These are phyloP conservation scores for Fusarium nygamai DNA, from an alignment of 2,329 filamentous ascomycete genomes.

Conservation along the genomic window DNA sequence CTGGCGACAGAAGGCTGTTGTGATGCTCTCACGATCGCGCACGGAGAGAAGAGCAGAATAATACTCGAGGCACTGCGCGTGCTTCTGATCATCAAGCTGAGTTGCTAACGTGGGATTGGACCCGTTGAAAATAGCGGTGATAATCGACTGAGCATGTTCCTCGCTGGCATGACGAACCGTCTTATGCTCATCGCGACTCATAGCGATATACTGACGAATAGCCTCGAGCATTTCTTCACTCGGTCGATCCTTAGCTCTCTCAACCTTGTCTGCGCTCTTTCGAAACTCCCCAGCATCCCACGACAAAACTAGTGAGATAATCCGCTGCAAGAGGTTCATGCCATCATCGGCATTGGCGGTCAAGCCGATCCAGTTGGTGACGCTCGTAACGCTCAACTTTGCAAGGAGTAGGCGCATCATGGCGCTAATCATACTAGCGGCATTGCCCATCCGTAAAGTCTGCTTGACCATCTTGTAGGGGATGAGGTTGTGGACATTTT, in stretches of 20 bases:
- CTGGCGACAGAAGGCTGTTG: constrained; percentile 71
- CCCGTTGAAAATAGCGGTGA: constrained; percentile 70
- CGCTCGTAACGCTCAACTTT: constrained; percentile 77
- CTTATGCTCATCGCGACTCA: constrained; percentile 66
- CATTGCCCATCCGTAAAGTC: constrained; percentile 79
- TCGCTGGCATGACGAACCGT: constrained; percentile 66
- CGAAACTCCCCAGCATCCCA: constrained; percentile 80
- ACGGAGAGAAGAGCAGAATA: constrained; percentile 76
- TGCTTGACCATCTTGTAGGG: constrained; percentile 79
- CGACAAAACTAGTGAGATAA: constrained; percentile 76
- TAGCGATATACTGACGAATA: constrained; percentile 67
- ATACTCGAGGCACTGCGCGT: constrained; percentile 73
- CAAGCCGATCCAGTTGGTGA: constrained; percentile 83
- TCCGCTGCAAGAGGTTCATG: constrained; percentile 82
- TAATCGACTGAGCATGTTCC: constrained; percentile 65
- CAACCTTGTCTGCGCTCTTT: constrained; percentile 71
- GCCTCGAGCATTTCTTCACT: constrained; percentile 69
- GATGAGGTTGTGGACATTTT: constrained; percentile 74
- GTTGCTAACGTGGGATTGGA: constrained; percentile 57
- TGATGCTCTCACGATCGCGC: constrained; percentile 77
- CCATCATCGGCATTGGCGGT: constrained; percentile 78
- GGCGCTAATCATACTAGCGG: constrained; percentile 81
- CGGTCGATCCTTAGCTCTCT: constrained; percentile 66
- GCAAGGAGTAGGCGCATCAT: constrained; percentile 78
- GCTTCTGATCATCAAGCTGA: constrained; percentile 67